Evolutionary conservation across 2,329 filamentous ascomycete genomes (phyloP), one percentile per base, ranked within the genome.

Genomic region (Diaporthe sp.): DNA sequence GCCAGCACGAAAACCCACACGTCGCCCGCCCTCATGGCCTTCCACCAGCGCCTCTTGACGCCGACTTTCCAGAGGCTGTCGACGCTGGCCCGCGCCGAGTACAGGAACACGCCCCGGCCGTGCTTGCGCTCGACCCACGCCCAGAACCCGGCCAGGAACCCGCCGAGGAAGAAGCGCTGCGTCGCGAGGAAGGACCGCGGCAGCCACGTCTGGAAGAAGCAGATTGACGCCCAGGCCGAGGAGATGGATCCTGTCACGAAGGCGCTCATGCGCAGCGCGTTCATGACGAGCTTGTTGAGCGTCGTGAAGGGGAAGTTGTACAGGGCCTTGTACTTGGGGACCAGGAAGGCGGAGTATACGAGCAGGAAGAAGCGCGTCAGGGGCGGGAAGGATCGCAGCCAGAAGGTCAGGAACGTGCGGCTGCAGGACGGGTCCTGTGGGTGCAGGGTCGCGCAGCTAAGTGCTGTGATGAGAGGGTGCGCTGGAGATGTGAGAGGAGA

Each of bases 11-110:
- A 96, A 4, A 98, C 86, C 85, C 93, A 90, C 7, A 98, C 91
- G 83, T 98, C 96, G 0, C 95, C 95, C 50, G 94, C 94, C 79
- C 89, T 91, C 82, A 97, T 89, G 15, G 94, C 94, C 77, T 89
- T 91, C 95, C 96, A 98, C 91, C 95, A 95, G 1, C 95, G 90
- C 45, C 93, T 88, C 91, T 98, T 98, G 72, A 94, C 91, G n/a
- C 96, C 95, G 0, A 97, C 95, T 86, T 97, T 97, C 95, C 95
- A 98, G 60, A 95, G 83, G 50, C 91, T 94, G 82, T 97, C 94
- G 40, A 98, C 87, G 75, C 93, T 95, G n/a, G 92, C 86, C 2
- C 96, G 89, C 40, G 94, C 91, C 77, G 91, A 92, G 83, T 97
- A 97, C 76, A 98, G 79, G 83, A 97, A 97, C 72, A 94, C 89